Evolutionary conservation across 1,284 basidiomycete genomes (phyloP).

Genomic region (Trichosporon sp.): DNA sequence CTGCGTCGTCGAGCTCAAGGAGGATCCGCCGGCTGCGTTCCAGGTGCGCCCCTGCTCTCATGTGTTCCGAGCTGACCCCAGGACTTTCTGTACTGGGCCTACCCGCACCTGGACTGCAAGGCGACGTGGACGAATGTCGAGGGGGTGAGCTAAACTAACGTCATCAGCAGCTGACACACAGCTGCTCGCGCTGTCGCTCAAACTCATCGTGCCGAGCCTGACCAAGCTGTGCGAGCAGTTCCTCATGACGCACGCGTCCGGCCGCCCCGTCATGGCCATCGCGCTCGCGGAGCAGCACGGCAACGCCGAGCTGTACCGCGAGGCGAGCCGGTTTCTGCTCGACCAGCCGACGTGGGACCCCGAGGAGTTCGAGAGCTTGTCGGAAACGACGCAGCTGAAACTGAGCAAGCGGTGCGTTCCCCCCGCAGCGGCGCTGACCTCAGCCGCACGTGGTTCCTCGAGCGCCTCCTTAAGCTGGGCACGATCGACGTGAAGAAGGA

Average conservation of each 20-base stretch:
- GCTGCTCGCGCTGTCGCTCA: conserved; percentile 38
- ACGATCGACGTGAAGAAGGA: conserved; percentile 80
- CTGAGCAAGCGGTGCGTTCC: conserved; percentile 68
- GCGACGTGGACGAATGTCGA: conserved; percentile 92
- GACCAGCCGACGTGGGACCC: conserved; percentile 68
- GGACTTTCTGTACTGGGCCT: conserved; percentile 48
- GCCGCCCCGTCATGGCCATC: conserved; percentile 83
- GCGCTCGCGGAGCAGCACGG: conserved; percentile 79
- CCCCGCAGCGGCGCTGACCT: neutral
- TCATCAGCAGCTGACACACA: conserved; percentile 12
- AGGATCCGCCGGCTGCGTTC: conserved; percentile 39
- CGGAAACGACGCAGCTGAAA: conserved; percentile 73
- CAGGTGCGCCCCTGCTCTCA: conserved; percentile 21
- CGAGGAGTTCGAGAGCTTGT: conserved; percentile 67
- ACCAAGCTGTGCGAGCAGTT: conserved; percentile 77
- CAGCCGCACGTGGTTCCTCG: conserved; percentile 87
- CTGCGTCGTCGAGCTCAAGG: conserved; percentile 42
- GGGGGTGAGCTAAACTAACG: conserved; percentile 47
- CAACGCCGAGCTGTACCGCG: conserved; percentile 81
- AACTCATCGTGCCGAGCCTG: conserved; percentile 65
- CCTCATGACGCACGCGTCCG: conserved; percentile 82
- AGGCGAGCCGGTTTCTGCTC: conserved; percentile 80
- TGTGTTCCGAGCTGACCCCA: conserved; percentile 8
- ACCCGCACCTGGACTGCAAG: conserved; percentile 66
- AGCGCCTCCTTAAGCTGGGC: conserved; percentile 85